These are phyloP conservation scores for Teratosphaeria gauchensis DNA, from an alignment of 2,329 filamentous ascomycete species.

Conservation along the genomic window DNA sequence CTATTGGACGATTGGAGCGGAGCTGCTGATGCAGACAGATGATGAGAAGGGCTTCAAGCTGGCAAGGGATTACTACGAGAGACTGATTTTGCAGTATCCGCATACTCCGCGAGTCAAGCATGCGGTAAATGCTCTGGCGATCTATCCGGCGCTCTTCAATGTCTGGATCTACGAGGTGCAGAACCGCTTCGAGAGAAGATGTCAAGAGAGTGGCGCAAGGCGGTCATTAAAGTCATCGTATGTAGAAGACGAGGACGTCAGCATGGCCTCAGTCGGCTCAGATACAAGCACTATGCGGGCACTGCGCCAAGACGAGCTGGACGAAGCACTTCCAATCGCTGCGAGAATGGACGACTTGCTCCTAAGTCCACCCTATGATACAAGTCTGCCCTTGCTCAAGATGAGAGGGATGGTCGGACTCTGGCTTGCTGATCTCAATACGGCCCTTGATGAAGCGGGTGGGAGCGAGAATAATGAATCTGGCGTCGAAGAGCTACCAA, in stretches of 20 bases:
- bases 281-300: neutral
- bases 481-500: neutral
- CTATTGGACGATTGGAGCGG: slow-evolving; percentile 76
- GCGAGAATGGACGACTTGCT: slow-evolving; percentile 62
- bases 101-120: slow-evolving; percentile 53
- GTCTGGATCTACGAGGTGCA: slow-evolving; percentile 71
- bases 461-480: neutral
- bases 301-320: slow-evolving; percentile 35
- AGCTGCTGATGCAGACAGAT: slow-evolving; percentile 60
- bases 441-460: neutral
- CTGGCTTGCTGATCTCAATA: slow-evolving; percentile 60
- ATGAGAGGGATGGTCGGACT: slow-evolving; percentile 65
- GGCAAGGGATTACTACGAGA: slow-evolving; percentile 63
- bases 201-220: slow-evolving; percentile 12
- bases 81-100: slow-evolving; percentile 66
- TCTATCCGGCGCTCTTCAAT: slow-evolving; percentile 71
- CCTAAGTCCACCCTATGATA: slow-evolving; percentile 59
- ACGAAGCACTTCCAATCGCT: slow-evolving; percentile 53
- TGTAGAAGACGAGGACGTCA: neutral
- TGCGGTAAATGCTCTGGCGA: slow-evolving; percentile 57
- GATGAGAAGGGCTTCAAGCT: slow-evolving; percentile 42
- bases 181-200: slow-evolving; percentile 43
- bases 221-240: neutral
- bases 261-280: neutral
- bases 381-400: slow-evolving; percentile 55